phyloP scores from a whole-genome alignment of 2,329 filamentous ascomycete species.

The Graphilbum sp. region DNA sequence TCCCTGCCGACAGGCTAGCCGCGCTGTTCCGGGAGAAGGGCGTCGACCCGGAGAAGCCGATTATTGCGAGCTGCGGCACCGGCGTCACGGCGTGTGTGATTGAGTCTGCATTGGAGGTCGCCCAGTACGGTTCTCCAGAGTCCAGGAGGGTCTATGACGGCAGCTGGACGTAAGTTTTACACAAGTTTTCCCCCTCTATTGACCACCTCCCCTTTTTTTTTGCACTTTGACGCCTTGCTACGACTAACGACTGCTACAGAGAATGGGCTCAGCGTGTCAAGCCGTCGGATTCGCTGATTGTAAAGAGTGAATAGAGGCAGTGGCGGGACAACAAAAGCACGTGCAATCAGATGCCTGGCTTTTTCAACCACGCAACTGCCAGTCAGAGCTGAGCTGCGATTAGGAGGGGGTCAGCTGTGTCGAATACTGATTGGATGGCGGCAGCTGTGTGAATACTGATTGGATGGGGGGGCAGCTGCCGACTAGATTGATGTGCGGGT shows the following conservation, averaged over 20 bases:
- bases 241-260: conserved; percentile 1
- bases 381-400: too few species aligned
- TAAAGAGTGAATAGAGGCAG: conserved; percentile 1
- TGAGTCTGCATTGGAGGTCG: conserved; percentile 70
- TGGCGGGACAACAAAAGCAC: too few species aligned
- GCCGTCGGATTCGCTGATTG: conserved; percentile 8
- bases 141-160: conserved; percentile 77
- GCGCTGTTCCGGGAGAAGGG: conserved; percentile 67
- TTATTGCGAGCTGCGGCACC: conserved; percentile 81
- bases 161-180: conserved; percentile 75
- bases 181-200: too few species aligned
- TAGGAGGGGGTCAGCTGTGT: too few species aligned
- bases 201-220: too few species aligned
- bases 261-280: conserved; percentile 11
- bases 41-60: conserved; percentile 61
- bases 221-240: background rate
- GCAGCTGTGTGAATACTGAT: too few species aligned
- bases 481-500: too few species aligned
- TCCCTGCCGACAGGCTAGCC: conserved; percentile 54
- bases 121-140: conserved; percentile 51
- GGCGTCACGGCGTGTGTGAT: conserved; percentile 87
- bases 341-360: too few species aligned
- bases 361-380: too few species aligned
- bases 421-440: too few species aligned
- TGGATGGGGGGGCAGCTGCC: too few species aligned